These are phyloP conservation scores for Camellia granthamiana DNA, from an alignment of 148 eudicot species.

Conservation along the genomic window DNA sequence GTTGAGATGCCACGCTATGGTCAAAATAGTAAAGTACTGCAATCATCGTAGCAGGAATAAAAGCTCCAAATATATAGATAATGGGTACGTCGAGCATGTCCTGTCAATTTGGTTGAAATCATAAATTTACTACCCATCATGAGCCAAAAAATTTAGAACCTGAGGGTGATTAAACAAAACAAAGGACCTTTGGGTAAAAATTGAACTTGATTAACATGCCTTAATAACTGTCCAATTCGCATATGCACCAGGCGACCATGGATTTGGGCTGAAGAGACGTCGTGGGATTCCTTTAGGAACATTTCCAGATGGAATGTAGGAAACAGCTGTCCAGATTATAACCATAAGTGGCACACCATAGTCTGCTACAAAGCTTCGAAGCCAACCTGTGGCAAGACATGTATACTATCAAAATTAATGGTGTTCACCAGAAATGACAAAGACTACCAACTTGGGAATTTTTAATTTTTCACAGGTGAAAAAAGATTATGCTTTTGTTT, in stretches of 20 bases:
- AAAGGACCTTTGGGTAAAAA: too few relatives aligned
- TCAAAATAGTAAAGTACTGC: conserved; percentile 94
- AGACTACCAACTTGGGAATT: not conserved
- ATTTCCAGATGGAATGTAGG: conserved; percentile 69
- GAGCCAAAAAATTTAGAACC: not conserved
- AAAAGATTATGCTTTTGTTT: not conserved
- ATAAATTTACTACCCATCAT: not conserved
- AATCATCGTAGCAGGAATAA: conserved; percentile 91
- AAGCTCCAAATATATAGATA: conserved; percentile 78
- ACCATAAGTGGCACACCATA: conserved; percentile 98
- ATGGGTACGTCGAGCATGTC: conserved; percentile 79
- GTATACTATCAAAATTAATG: not conserved
- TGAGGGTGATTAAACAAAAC: too few relatives aligned
- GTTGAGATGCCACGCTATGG: conserved; percentile 94
- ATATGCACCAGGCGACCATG: conserved; percentile 96
- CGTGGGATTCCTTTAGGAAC: conserved; percentile 85
- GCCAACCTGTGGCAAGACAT: conserved; percentile 51
- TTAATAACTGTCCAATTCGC: conserved; percentile 84
- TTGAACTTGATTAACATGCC: conserved; percentile 25
- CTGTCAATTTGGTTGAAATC: conserved; percentile 38
- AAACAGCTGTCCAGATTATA: conserved; percentile 71
- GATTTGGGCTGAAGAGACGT: conserved; percentile 88
- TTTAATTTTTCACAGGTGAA: not conserved
- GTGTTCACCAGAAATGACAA: not conserved
- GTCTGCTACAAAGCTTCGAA: conserved; percentile 82